Percentiles rank a stretch among this genome's conserved stretches.
These are phyloP conservation scores for Puccinia coronata DNA, from an alignment of 1,284 basidiomycete species.

Conservation along the genomic window DNA sequence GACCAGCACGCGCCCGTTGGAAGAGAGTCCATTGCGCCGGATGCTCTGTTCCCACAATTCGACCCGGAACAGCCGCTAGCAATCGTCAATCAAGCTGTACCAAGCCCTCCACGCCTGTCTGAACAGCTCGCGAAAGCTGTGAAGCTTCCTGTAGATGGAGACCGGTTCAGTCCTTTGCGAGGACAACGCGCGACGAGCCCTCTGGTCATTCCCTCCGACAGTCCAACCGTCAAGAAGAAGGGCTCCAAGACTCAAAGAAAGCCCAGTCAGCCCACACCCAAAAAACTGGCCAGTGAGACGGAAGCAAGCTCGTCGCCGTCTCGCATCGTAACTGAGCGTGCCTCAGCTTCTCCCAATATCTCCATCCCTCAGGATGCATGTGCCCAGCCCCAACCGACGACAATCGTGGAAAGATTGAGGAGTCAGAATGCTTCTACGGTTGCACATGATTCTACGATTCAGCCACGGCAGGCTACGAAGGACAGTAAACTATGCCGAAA, in stretches of 20 bases:
- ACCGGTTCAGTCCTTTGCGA: no score
- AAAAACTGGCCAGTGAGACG: background rate
- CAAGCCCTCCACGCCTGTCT: background rate
- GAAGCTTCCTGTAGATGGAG: background rate
- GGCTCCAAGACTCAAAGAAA: background rate
- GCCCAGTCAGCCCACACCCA: background rate
- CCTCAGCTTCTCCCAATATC: background rate
- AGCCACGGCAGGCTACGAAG: background rate
- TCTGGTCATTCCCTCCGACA: constrained; percentile 14
- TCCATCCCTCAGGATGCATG: background rate
- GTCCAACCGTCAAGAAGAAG: constrained; percentile 31
- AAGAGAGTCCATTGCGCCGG: constrained; percentile 20
- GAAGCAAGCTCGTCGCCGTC: background rate
- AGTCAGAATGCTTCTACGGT: background rate
- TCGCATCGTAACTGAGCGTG: background rate
- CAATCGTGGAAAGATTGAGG: constrained; percentile 41
- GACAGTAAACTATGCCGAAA: background rate
- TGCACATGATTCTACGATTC: background rate
- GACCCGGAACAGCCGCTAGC: background rate
- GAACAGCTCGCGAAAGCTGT: background rate
- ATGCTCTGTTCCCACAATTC: constrained; percentile 31
- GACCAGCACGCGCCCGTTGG: background rate
- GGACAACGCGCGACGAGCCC: background rate
- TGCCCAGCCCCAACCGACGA: background rate
- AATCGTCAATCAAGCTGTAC: background rate